phyloP scores from a whole-genome alignment of 176 grass and related monocot genomes.

The Aegilops umbellulata region DNA sequence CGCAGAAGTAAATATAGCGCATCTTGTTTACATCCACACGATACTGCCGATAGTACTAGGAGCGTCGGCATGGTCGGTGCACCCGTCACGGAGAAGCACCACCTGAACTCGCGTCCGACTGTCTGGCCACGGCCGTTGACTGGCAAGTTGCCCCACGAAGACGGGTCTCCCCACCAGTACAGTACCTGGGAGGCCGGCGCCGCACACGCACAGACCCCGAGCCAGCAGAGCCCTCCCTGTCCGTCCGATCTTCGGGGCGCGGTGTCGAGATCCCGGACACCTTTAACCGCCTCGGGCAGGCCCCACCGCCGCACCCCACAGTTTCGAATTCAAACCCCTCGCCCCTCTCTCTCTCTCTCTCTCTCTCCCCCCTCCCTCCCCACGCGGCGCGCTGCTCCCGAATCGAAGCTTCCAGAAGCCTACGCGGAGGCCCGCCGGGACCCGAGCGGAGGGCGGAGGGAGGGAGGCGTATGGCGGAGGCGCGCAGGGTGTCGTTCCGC shows the following conservation, averaged over 20 bases:
- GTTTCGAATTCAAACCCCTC: constrained; percentile 43
- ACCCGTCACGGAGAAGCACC: background rate
- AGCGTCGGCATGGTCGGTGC: no score
- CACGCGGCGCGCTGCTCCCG: background rate
- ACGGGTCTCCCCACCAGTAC: no score
- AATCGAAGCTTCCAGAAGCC: constrained; percentile 30
- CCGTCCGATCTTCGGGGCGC: constrained; percentile 28
- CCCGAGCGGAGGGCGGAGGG: background rate
- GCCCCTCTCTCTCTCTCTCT: background rate
- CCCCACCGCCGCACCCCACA: background rate
- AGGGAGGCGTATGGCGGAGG: constrained; percentile 14
- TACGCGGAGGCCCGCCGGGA: background rate
- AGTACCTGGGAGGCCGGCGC: no score
- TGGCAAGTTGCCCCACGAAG: no score
- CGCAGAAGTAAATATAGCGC: no score
- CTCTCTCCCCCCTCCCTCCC: background rate
- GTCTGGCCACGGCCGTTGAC: background rate
- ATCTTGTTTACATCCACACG: no score
- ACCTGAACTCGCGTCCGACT: no score
- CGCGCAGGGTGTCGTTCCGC: constrained; percentile 59
- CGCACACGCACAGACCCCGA: background rate
- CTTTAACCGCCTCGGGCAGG: constrained; percentile 14
- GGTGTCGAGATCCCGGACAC: constrained; percentile 19
- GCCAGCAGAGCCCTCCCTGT: background rate
- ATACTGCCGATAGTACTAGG: no score